Conservation (phyloP, 768 basidiomycete species). For the Kwoniella sp. region DNA sequence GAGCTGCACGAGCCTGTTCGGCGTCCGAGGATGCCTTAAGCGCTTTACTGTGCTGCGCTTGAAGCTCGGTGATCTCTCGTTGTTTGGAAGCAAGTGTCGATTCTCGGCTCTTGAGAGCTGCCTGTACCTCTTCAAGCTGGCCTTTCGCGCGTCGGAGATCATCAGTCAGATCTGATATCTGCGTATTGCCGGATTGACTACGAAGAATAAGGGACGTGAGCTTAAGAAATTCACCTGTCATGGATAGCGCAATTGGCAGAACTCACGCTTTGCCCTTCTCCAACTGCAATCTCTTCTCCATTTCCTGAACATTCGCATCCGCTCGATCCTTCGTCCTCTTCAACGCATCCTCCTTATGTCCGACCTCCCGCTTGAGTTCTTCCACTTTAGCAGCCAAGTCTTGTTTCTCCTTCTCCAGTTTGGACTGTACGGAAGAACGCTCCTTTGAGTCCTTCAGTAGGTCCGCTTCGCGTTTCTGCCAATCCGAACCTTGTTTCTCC, state of each 20-base stretch:
- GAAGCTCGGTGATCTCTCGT: slow-evolving; percentile 33
- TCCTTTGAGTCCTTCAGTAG: slow-evolving; percentile 64
- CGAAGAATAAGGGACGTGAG: background rate
- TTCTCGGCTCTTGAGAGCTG: slow-evolving; percentile 78
- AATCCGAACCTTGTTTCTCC: slow-evolving; percentile 73
- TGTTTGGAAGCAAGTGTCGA: slow-evolving; percentile 65
- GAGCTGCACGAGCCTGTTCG: slow-evolving; percentile 31
- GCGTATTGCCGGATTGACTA: slow-evolving; percentile 66
- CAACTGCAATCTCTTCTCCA: slow-evolving; percentile 69
- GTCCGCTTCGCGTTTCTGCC: slow-evolving; percentile 67
- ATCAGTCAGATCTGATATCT: slow-evolving; percentile 63
- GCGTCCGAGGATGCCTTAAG: slow-evolving; percentile 27
- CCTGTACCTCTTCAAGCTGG: slow-evolving; percentile 75
- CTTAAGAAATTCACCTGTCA: background rate
- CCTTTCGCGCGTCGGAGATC: slow-evolving; percentile 72
- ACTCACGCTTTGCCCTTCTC: slow-evolving; percentile 70
- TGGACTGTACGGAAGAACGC: slow-evolving; percentile 65
- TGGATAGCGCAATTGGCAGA: background rate
- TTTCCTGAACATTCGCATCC: slow-evolving; percentile 66
- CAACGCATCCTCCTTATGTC: slow-evolving; percentile 79
- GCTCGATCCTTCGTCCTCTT: slow-evolving; percentile 72
- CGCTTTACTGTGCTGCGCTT: slow-evolving; percentile 17
- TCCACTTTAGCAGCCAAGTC: slow-evolving; percentile 68
- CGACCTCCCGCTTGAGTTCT: slow-evolving; percentile 68
- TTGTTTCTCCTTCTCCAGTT: slow-evolving; percentile 64